Conservation (phyloP, 345 rosid species). For the Populus tremula region DNA sequence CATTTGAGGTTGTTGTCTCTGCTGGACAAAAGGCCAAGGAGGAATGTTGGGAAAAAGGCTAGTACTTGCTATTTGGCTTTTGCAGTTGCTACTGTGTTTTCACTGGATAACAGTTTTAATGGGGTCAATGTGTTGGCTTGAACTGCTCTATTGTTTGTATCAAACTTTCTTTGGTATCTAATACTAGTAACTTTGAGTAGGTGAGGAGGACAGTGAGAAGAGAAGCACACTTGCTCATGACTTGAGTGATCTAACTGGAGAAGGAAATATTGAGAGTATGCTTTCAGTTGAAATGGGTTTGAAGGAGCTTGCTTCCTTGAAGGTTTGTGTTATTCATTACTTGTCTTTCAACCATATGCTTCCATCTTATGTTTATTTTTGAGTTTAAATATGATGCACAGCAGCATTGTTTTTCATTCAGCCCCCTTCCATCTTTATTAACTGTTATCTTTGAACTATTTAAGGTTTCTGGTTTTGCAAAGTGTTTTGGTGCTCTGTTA, state of each 20-base stretch:
- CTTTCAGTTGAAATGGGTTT: constrained; percentile 97
- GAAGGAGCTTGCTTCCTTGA: constrained; percentile 82
- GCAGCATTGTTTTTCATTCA: neutral
- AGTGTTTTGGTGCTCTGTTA: neutral
- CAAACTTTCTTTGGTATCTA: neutral
- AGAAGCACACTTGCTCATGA: constrained; percentile 48
- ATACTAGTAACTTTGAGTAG: constrained; percentile 14
- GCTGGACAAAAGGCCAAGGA: constrained; percentile 91
- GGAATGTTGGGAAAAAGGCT: constrained; percentile 70
- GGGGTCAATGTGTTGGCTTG: constrained; percentile 5
- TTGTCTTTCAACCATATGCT: neutral
- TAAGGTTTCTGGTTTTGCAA: neutral
- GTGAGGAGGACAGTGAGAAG: constrained; percentile 19
- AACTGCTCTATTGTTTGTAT: neutral
- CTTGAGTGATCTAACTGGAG: constrained; percentile 76
- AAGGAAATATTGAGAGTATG: constrained; percentile 98
- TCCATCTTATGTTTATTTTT: neutral
- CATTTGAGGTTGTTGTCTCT: constrained; percentile 75
- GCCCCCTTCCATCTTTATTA: neutral
- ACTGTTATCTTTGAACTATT: neutral
- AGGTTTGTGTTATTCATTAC: constrained; percentile 45
- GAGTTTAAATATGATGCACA: neutral
- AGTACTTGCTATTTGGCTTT: constrained; percentile 26
- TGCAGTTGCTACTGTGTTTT: neutral
- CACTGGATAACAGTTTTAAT: neutral